phyloP scores from a whole-genome alignment of 768 basidiomycete genomes.

The Leccinum incarnatum region DNA sequence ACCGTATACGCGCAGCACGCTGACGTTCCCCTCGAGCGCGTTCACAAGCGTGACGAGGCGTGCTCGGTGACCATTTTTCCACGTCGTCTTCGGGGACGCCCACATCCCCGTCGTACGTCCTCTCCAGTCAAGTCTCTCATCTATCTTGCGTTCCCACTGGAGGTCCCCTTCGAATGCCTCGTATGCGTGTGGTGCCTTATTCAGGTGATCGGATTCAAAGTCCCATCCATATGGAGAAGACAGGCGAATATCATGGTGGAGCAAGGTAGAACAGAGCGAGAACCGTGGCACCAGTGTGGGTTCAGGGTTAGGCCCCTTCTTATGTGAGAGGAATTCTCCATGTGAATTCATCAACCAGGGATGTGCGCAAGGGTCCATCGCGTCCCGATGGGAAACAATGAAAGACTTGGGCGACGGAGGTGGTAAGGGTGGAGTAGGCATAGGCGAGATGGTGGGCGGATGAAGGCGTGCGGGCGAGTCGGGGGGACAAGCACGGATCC shows the following conservation, averaged over 20 bases:
- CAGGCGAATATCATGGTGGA: conserved; percentile 57
- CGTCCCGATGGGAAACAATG: conserved; percentile 33
- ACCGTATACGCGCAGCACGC: conserved; percentile 37
- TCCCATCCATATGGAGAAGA: conserved; percentile 49
- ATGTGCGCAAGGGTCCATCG: conserved; percentile 40
- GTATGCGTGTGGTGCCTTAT: not conserved
- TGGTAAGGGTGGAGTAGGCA: not conserved
- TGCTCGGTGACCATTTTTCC: conserved; percentile 51
- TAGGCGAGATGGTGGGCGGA: conserved; percentile 29
- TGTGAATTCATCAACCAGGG: conserved; percentile 39
- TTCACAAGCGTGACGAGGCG: conserved; percentile 46
- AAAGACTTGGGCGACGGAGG: conserved; percentile 24
- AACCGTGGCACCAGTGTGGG: conserved; percentile 48
- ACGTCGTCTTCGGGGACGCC: conserved; percentile 38
- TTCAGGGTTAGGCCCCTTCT: conserved; percentile 45
- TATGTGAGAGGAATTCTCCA: conserved; percentile 51
- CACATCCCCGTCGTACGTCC: conserved; percentile 70
- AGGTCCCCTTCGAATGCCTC: conserved; percentile 47
- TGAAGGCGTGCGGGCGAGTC: conserved; percentile 27
- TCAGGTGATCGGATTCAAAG: conserved; percentile 31
- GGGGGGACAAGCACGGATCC: conserved; percentile 21
- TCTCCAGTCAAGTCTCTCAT: conserved; percentile 67
- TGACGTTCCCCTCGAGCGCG: conserved; percentile 36
- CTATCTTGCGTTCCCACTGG: conserved; percentile 59
- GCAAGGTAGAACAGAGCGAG: conserved; percentile 44